These are phyloP conservation scores for Lentithecium fluviatile DNA, from an alignment of 495 filamentous ascomycete species.

Conservation along the genomic window DNA sequence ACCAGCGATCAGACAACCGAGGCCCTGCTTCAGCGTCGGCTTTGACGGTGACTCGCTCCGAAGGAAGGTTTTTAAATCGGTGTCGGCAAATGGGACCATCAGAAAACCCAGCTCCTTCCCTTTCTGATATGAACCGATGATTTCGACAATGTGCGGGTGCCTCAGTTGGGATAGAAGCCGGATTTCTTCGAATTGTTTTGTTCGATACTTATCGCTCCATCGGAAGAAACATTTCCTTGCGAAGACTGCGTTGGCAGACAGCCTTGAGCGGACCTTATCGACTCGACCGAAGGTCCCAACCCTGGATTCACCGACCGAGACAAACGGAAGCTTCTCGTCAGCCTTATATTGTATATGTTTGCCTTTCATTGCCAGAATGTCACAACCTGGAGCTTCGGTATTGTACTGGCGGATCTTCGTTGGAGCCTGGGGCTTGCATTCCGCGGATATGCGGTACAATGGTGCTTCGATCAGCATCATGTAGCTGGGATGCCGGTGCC, in stretches of 20 bases:
- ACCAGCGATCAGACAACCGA: constrained; percentile 41
- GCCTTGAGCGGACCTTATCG: not conserved
- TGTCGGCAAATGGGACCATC: constrained; percentile 4
- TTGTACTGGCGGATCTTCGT: not conserved
- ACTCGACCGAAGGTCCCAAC: not conserved
- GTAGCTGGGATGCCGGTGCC: not conserved
- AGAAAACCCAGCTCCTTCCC: not conserved
- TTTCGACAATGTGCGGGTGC: constrained; percentile 1
- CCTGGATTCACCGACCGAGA: not conserved
- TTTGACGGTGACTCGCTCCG: not conserved
- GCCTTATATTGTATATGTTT: not conserved
- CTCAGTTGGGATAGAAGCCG: not conserved
- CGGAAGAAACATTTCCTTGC: not conserved
- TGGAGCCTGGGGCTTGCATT: not conserved
- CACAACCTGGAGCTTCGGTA: not conserved
- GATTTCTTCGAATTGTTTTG: constrained; percentile 2
- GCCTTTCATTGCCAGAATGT: not conserved
- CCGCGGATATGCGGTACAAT: not conserved
- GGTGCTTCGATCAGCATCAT: not conserved
- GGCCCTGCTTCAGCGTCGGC: not conserved
- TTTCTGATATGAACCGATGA: not conserved
- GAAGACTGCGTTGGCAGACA: not conserved
- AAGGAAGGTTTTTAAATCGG: not conserved
- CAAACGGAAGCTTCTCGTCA: not conserved
- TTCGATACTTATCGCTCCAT: not conserved